Evolutionary conservation across 129 eudicot genomes (phyloP).

Genomic region (Chrysanthemum lavandulifolium): DNA sequence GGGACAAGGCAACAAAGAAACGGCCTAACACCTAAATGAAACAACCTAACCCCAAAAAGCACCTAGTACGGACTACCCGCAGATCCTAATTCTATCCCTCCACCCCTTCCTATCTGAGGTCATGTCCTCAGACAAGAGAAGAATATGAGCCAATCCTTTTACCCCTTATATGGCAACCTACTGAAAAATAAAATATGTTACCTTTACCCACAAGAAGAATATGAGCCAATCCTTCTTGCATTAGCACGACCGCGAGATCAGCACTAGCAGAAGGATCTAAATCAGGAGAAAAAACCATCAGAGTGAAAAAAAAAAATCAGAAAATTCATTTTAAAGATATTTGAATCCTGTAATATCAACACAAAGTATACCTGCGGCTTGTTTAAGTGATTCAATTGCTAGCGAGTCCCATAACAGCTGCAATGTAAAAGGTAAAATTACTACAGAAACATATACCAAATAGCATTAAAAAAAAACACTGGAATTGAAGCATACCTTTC

Average conservation of each 20-base stretch:
- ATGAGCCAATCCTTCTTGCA: constrained; percentile 98
- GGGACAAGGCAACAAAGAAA: too few relatives aligned
- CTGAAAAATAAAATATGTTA: constrained; percentile 22
- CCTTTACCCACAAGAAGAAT: constrained; percentile 92
- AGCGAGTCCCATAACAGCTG: constrained; percentile 85
- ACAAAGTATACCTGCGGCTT: constrained; percentile 68
- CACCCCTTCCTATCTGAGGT: too few relatives aligned
- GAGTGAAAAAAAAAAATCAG: constrained; percentile 17
- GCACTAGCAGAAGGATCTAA: constrained; percentile 95
- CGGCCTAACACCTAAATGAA: too few relatives aligned
- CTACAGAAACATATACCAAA: constrained; percentile 1
- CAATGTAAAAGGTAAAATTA: constrained; percentile 10
- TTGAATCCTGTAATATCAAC: constrained; percentile 6
- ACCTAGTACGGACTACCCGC: too few relatives aligned
- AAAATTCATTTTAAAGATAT: background rate
- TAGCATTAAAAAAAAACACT: background rate
- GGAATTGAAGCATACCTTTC: constrained; percentile 56
- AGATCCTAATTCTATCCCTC: too few relatives aligned
- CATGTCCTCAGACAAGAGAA: too few relatives aligned
- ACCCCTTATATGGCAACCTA: background rate
- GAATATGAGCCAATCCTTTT: too few relatives aligned
- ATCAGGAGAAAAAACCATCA: constrained; percentile 22
- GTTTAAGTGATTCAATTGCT: constrained; percentile 70
- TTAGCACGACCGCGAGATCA: constrained; percentile 86
- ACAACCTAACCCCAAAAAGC: too few relatives aligned